These are phyloP conservation scores for Porcisia hertigi DNA, from an alignment of 208 protist species.

Conservation along the genomic window DNA sequence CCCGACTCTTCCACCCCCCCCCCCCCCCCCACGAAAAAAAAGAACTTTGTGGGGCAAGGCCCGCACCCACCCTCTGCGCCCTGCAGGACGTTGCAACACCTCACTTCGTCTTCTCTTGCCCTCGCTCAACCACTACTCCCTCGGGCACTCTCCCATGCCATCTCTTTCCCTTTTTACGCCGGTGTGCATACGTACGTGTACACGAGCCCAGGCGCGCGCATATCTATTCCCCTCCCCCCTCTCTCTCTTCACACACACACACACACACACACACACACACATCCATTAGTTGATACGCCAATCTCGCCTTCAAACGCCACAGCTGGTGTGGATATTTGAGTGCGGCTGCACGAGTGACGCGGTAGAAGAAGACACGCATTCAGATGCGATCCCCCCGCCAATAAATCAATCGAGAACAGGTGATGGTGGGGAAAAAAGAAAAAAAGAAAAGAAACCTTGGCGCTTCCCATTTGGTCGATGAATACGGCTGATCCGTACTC, in stretches of 20 bases:
- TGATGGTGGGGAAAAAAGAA: too few relatives aligned
- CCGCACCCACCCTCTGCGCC: too few relatives aligned
- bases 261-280: constrained; percentile 2
- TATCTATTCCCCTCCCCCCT: not conserved
- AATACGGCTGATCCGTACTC: constrained; percentile 6
- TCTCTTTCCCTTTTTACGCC: not conserved
- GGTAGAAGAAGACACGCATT: too few relatives aligned
- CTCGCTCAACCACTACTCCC: too few relatives aligned
- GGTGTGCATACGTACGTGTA: not conserved
- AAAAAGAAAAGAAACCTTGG: not conserved
- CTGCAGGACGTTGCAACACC: not conserved
- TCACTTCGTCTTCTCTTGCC: not conserved
- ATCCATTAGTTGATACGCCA: not conserved
- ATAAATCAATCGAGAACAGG: too few relatives aligned
- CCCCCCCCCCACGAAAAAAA: too few relatives aligned
- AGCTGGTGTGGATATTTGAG: too few relatives aligned
- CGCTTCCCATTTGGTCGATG: not conserved
- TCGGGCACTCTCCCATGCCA: not conserved
- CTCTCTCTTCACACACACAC: not conserved
- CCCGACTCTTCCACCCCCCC: too few relatives aligned
- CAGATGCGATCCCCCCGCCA: too few relatives aligned
- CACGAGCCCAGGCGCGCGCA: not conserved
- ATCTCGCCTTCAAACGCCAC: too few relatives aligned
- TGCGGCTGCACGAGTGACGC: too few relatives aligned
- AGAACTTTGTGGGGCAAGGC: too few relatives aligned